Evolutionary conservation across 1,139 yeast species (phyloP), one percentile per base, ranked within the genome.

Genomic region (Saccharomyces hybrid): DNA sequence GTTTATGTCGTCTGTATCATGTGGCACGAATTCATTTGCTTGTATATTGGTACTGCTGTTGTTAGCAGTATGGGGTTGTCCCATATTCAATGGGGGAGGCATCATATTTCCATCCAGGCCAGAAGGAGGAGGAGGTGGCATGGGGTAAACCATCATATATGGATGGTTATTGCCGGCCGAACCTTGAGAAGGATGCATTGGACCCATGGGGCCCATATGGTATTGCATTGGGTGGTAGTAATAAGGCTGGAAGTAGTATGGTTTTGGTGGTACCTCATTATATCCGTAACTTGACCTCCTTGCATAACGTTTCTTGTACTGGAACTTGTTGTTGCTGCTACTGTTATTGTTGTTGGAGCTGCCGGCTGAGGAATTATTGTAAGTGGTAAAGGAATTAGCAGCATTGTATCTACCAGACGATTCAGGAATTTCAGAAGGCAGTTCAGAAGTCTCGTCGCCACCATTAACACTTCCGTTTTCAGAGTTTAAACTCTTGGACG

Each of bases 171-270:
- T 54, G 11, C 57, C 55, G 6, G 63, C 53, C 7, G 60, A 57
- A 7, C 57, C 59, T 11, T 64, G 63, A 2, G 62, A 54, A 28
- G 64, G 62, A 28, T 57, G 59, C 26, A 55, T 51, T 21, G 62
- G 58, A 26, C 55, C 58, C 54, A 60, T 53, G n/a, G 65, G 62
- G 16, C 58, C 62, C 58, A 65, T 59, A 21, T 64, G 67, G 52
- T 65, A 68, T 47, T 65, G 69, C 58, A 66, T 58, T 5, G 69
- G 68, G 48, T 66, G 64, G 50, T 65, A 65, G 52, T 64, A 64
- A 27, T 64, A 64, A 44, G 64, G 69, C 29, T 60, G 67, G 47
- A 60, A 67, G 51, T 60, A 65, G 52, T 64, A 67, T 12, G 70
- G 65, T 47, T 60, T 63, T n/a, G 60, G 54, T 16, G 64, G 56